Conservation (phyloP, 257 asterid genomes). For the Jaltomata sinuosa region DNA sequence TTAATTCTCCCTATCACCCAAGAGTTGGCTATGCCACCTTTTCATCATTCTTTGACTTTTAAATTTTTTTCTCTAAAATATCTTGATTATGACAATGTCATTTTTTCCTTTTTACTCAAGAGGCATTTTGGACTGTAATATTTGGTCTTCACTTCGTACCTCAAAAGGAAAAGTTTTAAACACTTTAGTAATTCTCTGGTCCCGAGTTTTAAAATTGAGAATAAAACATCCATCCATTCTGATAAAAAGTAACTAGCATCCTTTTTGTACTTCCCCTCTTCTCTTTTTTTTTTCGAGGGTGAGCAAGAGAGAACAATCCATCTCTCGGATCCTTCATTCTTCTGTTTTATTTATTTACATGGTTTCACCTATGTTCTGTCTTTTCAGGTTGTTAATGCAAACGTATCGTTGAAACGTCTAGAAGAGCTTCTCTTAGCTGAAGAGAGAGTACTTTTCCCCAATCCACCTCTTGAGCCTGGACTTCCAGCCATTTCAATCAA, state of each 20-base stretch:
- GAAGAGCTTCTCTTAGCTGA: slow-evolving; percentile 86
- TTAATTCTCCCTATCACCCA: too few species aligned
- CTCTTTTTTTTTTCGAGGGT: too few species aligned
- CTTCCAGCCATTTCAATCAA: slow-evolving; percentile 78
- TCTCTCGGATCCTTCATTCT: neutral
- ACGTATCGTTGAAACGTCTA: slow-evolving; percentile 78
- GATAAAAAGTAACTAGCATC: too few species aligned
- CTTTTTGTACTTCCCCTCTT: too few species aligned
- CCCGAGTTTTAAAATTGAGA: neutral
- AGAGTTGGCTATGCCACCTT: too few species aligned
- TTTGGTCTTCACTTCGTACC: too few species aligned
- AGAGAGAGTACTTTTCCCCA: slow-evolving; percentile 68
- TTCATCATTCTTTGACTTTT: too few species aligned
- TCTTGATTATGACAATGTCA: too few species aligned
- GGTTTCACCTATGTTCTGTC: neutral
- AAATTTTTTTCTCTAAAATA: too few species aligned
- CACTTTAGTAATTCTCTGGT: neutral
- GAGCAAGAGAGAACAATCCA: neutral
- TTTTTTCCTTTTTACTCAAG: too few species aligned
- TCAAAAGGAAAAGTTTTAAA: neutral
- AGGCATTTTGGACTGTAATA: too few species aligned
- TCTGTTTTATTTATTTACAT: neutral
- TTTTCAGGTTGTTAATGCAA: slow-evolving; percentile 77
- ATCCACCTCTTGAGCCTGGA: slow-evolving; percentile 71
- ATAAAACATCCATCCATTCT: too few species aligned